Conservation (phyloP, 139 green algal species). For the Closterium sp. region DNA sequence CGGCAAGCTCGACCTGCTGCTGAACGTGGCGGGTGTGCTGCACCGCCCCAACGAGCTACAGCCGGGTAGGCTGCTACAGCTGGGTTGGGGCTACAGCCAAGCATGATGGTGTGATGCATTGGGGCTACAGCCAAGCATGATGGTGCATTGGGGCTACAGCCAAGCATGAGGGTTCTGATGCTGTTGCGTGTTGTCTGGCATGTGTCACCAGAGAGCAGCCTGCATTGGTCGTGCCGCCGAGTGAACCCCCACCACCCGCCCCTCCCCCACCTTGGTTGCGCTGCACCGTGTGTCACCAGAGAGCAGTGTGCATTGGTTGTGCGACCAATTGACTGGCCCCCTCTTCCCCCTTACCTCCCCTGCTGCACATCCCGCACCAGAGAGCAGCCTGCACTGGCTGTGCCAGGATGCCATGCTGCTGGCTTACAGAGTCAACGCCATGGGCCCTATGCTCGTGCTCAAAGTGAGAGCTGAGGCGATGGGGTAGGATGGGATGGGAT, state of each 20-base stretch:
- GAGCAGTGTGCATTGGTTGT: no score
- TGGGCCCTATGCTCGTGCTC: slow-evolving; percentile 71
- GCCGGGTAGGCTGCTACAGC: no score
- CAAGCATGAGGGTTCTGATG: no score
- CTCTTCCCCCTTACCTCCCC: not conserved
- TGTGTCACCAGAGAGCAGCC: slow-evolving; percentile 67
- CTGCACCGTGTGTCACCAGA: no score
- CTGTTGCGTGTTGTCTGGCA: no score
- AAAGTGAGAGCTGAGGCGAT: no score
- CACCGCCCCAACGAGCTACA: slow-evolving; percentile 38
- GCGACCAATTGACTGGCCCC: not conserved
- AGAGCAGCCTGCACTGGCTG: slow-evolving; percentile 67
- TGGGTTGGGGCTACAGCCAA: no score
- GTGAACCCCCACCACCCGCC: no score
- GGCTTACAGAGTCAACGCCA: slow-evolving; percentile 68
- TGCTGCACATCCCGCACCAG: slow-evolving; percentile 20
- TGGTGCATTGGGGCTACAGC: not conserved
- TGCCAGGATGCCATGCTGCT: slow-evolving; percentile 53
- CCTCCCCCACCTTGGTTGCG: no score
- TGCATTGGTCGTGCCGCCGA: slow-evolving; percentile 61
- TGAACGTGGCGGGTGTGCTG: slow-evolving; percentile 72
- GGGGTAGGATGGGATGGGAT: no score
- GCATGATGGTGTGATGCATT: no score
- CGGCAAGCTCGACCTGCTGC: slow-evolving; percentile 63
- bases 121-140: not conserved